Evolutionary conservation across 441 rosid genomes (phyloP), one percentile per base, ranked within the genome.

Genomic region (Erodium moschatum): DNA sequence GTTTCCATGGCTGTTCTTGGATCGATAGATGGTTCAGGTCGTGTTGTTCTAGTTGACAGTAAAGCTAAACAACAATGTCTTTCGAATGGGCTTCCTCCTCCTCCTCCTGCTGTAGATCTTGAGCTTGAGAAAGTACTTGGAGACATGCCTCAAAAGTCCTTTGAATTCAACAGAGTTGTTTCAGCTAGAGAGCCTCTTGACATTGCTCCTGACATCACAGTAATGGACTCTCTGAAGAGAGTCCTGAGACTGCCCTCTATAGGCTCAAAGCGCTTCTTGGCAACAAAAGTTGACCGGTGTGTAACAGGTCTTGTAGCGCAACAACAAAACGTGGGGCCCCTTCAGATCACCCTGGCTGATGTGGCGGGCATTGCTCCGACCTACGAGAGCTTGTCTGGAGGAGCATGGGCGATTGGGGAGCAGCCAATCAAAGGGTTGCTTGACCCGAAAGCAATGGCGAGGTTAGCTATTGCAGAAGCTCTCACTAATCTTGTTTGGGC

Each of bases 291-390:
- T 24, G 98, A 91, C 75, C 83, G 97, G 68, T 94, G 97, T 76
- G 97, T 91, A 62, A 91, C 97, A 29, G 98, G 96, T 68, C 97
- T 94, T 70, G 97, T 94, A 56, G 98, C 98, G 4, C 98, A 94
- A 81, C 98, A 94, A 75, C 97, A 94, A 81, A 91, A 97, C 6
- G 97, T 91, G 75, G 98, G 98, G 67, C 91, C 96, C 44, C 77
- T 94, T 82, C 97, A 89, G 79, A 86, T 89, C 74, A 77, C 97
- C 2, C 92, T 94, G 73, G 90, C 98, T 68, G 97, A 94, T 80
- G 97, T 89, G 76, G 97, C 94, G 27, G 97, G 91, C 65, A 89
- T 94, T 44, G 96, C 97, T 72, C 98, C 91, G 77, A 86, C 91
- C 19, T 89, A 88, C 72, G 79, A 86, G 0, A 85, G 81, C 75